A percentile compares a stretch with the other conserved stretches of the same genome.
phyloP scores from a whole-genome alignment of 2,329 filamentous ascomycete species.

The Leptographium wingfieldii region DNA sequence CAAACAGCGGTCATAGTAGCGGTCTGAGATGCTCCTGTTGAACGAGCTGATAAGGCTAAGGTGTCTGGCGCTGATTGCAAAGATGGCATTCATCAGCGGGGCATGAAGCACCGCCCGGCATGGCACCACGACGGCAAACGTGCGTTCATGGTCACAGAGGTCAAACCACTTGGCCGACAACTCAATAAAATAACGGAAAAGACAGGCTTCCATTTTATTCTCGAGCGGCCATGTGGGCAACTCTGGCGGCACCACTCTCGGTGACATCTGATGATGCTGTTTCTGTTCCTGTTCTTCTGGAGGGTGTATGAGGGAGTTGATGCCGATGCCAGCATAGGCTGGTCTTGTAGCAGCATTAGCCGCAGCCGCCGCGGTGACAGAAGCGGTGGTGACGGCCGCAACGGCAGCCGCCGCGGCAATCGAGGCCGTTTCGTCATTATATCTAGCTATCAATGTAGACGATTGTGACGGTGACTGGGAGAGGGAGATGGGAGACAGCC shows the following conservation, averaged over 20 bases:
- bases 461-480: too few species aligned
- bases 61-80: neutral
- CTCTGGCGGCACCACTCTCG: neutral
- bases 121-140: neutral
- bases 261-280: too few species aligned
- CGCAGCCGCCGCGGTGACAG: too few species aligned
- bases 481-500: too few species aligned
- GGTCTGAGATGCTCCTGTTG: neutral
- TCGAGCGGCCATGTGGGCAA: neutral
- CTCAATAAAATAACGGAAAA: slow-evolving; percentile 1
- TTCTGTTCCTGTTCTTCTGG: neutral
- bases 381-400: too few species aligned
- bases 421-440: too few species aligned
- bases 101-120: neutral
- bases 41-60: neutral
- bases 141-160: neutral
- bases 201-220: neutral
- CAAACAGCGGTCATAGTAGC: slow-evolving; percentile 1
- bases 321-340: neutral
- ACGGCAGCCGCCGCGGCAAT: too few species aligned
- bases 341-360: too few species aligned
- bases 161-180: neutral
- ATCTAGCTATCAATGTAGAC: too few species aligned
- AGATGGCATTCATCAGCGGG: neutral
- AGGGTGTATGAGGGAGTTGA: neutral